A percentile compares a stretch with the other conserved stretches of the same genome.
These are phyloP conservation scores for Tilletiopsis washingtonensis DNA, from an alignment of 1,284 basidiomycete genomes.

Conservation along the genomic window DNA sequence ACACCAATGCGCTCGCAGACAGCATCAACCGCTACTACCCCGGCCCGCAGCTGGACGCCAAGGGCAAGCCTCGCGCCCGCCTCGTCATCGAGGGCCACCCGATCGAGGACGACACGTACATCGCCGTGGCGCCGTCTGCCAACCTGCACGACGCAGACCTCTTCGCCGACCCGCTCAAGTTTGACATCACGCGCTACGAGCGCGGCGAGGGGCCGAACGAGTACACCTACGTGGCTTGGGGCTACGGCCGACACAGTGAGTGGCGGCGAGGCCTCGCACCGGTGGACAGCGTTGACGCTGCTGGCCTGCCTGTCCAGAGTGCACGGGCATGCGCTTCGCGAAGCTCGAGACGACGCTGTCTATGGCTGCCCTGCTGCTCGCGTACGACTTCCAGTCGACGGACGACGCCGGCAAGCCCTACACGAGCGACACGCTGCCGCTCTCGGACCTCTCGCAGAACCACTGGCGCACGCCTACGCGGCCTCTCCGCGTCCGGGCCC, in stretches of 20 bases:
- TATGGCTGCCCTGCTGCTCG: conserved; percentile 5
- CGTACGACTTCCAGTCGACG: conserved; percentile 6
- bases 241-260: conserved; percentile 10
- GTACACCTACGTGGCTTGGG: conserved; percentile 10
- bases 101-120: conserved; percentile 12
- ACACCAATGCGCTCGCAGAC: no score
- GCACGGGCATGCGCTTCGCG: conserved; percentile 16
- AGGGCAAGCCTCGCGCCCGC: conserved; percentile 1
- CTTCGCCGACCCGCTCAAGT: conserved; percentile 8
- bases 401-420: conserved; percentile 9
- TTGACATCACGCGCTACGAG: conserved; percentile 10
- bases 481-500: no score
- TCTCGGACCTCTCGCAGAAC: conserved; percentile 13
- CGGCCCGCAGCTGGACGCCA: conserved; percentile 8
- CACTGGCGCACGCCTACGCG: conserved; percentile 12
- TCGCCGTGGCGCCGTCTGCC: conserved; percentile 8
- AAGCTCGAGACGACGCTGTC: conserved; percentile 14
- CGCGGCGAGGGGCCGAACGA: conserved; percentile 10
- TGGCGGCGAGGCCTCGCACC: background rate
- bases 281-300: background rate
- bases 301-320: background rate
- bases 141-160: conserved; percentile 11
- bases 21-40: conserved; percentile 13
- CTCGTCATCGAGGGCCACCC: conserved; percentile 7
- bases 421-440: conserved; percentile 3